Evolutionary conservation across 2,329 filamentous ascomycete species (phyloP).

Genomic region (Hortaea werneckii): DNA sequence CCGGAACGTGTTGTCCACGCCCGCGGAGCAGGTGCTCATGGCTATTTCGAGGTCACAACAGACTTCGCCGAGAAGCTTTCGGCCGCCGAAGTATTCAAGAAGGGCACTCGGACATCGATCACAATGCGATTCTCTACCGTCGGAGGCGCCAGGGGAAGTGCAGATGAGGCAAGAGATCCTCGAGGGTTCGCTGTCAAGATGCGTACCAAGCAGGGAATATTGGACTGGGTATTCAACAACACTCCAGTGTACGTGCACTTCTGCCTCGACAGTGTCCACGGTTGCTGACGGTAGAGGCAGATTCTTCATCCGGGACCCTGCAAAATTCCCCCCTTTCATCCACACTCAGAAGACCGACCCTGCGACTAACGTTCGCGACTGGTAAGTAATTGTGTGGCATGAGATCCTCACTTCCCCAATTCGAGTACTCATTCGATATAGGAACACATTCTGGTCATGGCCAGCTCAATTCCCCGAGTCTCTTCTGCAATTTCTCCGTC

Average conservation of each 20-base stretch:
- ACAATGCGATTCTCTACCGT: conserved; percentile 73
- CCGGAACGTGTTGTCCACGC: conserved; percentile 60
- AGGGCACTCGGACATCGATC: conserved; percentile 54
- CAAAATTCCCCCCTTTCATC: conserved; percentile 33
- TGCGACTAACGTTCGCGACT: conserved; percentile 12
- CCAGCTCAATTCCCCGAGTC: no score
- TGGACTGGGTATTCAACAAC: conserved; percentile 37
- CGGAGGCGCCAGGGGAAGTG: conserved; percentile 40
- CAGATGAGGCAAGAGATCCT: conserved; percentile 40
- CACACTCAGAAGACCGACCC: conserved; percentile 26
- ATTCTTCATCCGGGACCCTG: conserved; percentile 25
- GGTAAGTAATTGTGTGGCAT: conserved; percentile 20
- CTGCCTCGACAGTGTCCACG: conserved; percentile 32
- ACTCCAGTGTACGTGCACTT: conserved; percentile 31
- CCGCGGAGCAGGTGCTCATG: conserved; percentile 48
- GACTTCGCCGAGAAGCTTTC: conserved; percentile 17
- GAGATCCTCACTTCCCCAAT: conserved; percentile 20
- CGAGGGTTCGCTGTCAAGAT: conserved; percentile 43
- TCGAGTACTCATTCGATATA: conserved; percentile 20
- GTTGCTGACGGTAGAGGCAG: conserved; percentile 13
- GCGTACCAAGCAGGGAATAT: conserved; percentile 43
- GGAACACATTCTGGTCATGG: no score
- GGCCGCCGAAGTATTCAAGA: conserved; percentile 54
- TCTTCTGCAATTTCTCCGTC: no score
- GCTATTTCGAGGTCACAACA: conserved; percentile 47